A percentile compares a stretch with the other conserved stretches of the same genome.
Conservation (phyloP, 805 yeast species). For the Candida nonsorbophila region DNA sequence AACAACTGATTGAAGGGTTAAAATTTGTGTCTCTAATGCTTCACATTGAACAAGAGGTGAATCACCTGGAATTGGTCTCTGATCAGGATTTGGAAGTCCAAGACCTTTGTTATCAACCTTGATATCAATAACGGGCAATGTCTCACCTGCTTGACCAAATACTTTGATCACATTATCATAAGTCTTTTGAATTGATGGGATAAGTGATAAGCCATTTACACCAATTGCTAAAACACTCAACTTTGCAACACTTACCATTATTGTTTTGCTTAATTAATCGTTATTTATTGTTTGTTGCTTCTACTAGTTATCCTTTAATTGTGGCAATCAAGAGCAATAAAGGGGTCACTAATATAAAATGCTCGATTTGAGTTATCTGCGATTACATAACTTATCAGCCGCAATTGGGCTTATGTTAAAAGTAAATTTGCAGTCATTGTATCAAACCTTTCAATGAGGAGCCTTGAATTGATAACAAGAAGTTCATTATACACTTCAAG, state of each 20-base stretch:
- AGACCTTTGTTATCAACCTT: too few relatives aligned
- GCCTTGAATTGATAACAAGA: conserved; percentile 51
- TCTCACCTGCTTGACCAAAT: conserved; percentile 3
- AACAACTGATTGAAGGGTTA: conserved; percentile 54
- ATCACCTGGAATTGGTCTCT: conserved; percentile 82
- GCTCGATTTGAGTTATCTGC: too few relatives aligned
- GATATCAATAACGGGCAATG: not conserved
- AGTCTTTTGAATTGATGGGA: conserved; percentile 12
- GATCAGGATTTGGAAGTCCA: conserved; percentile 36
- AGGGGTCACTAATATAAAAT: too few relatives aligned
- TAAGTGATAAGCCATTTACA: conserved; percentile 16
- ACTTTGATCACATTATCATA: conserved; percentile 10
- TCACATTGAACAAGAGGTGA: conserved; percentile 85
- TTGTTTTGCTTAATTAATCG: too few relatives aligned
- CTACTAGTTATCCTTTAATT: too few relatives aligned
- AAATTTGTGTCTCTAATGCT: conserved; percentile 52
- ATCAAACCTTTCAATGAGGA: conserved; percentile 68
- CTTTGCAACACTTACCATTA: conserved; percentile 7
- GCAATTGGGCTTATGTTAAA: conserved; percentile 31
- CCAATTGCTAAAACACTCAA: conserved; percentile 8
- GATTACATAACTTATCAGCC: too few relatives aligned
- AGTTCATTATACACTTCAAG: conserved; percentile 58
- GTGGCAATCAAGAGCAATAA: conserved; percentile 1
- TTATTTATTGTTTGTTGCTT: too few relatives aligned
- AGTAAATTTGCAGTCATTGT: conserved; percentile 72